Percentiles rank a stretch among this genome's conserved stretches.
Evolutionary conservation across 2,329 filamentous ascomycete species (phyloP).

Genomic region (Monilinia fructicola): DNA sequence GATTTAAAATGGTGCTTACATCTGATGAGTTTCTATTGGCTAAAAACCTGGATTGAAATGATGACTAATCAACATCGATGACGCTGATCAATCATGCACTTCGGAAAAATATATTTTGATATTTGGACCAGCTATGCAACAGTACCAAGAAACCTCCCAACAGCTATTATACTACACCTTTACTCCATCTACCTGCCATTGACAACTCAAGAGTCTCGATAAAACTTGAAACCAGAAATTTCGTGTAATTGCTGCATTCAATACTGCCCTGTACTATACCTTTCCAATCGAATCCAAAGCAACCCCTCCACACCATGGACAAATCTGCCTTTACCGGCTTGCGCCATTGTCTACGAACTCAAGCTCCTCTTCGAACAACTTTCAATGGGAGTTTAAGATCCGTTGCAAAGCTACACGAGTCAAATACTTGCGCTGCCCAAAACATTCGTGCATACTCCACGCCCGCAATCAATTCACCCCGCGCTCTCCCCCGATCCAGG

Average conservation of each 20-base stretch:
- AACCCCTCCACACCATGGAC: conserved; percentile 18
- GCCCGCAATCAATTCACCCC: not conserved
- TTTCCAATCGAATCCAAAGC: not conserved
- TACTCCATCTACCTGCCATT: not conserved
- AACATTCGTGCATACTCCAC: not conserved
- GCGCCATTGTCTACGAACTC: conserved; percentile 15
- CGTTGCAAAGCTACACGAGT: not conserved
- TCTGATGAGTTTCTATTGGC: conserved; percentile 1
- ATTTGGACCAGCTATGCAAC: not conserved
- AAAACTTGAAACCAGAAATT: not conserved
- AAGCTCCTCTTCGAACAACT: not conserved
- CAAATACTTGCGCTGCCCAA: not conserved
- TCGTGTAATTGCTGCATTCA: not conserved
- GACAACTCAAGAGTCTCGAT: not conserved
- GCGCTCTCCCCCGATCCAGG: not conserved
- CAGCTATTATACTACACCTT: not conserved
- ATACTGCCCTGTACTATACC: not conserved
- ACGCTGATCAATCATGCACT: conserved; percentile 6
- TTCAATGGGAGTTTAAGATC: not conserved
- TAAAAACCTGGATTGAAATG: fast-evolving
- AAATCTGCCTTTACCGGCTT: conserved; percentile 4
- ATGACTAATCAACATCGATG: conserved; percentile 1
- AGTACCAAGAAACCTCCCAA: not conserved
- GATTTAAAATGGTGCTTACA: not conserved
- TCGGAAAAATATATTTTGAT: conserved; percentile 7